Base-by-base conservation (phyloP, 2,329 filamentous ascomycete genomes). In the Corynespora cassiicola region DNA sequence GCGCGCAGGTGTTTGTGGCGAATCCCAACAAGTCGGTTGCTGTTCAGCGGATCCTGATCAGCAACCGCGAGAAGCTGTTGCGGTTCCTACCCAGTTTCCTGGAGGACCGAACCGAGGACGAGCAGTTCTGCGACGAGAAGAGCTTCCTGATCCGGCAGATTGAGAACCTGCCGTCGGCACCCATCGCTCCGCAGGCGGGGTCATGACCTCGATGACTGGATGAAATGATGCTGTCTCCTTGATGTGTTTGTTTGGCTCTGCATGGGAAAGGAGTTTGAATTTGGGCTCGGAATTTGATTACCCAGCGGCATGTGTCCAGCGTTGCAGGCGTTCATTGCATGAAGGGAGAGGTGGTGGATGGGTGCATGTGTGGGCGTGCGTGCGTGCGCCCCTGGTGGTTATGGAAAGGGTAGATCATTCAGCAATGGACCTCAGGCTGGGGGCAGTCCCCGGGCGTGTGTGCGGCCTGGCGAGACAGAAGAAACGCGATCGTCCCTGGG, bases 11-110 rank as follows among this genome's bases (percentile, higher is more conserved):
- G 47, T 99, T 99, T 70, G 94, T 97, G 36, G 94, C 94, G 44
- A 99, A 99, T 66, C 94, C 94, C 6, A 91, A 97, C 75, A 99
- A 99, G 74, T 95, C 90, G n/a, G 78, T 92, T 45, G 89, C 91
- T 21, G 94, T 99, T 31, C 90, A 96, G 66, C 89, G 92, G 65
- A 96, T 99, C 61, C 75, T 99, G 50, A 85, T 97, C 54, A 96
- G 96, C 81, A 99, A 99, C 66, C 84, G 91, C 42, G 91, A 96
- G 50, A 88, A 92, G 58, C 78, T 99, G 12, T 75, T 99, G 33
- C 85, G 83, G 46, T 99, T 99, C 69, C 73, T 99, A 35, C 88
- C 90, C 6, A 87, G 87, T 48, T 99, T 99, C 63, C 78, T 99
- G 21, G 91, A 96, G 62, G 94, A 97, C 61, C 82, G 94, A 38